Evolutionary conservation across 2,329 filamentous ascomycete genomes (phyloP), one percentile per base, ranked within the genome.

Genomic region (Tolypocladium ovalisporum): DNA sequence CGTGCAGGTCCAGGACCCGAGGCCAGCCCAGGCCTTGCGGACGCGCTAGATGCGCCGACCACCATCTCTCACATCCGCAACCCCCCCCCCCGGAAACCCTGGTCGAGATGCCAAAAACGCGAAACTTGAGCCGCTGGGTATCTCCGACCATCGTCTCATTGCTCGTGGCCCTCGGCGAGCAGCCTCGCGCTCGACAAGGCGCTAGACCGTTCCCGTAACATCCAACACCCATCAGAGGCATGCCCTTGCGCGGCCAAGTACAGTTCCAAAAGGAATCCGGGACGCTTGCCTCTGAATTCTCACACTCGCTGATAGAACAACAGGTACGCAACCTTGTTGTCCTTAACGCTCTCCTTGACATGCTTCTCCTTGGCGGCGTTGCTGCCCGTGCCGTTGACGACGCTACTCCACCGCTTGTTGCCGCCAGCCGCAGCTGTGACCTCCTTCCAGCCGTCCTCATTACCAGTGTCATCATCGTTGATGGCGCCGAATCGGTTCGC

Each of bases 251-350:
- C 29, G 36, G 37, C 24, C 49, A 22, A 35, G 35, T 49, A 22
- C 57, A 51, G 8, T 13, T 35, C 47, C 19, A 8, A 35, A n/a
- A 12, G 47, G 4, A 19, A 22, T 34, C 19, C 10, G 29, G 7
- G 47, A 52, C 19, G 29, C 47, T 22, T 52, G 29, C 19, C 47
- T 22, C 29, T n/a, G 6, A 34, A 19, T 29, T 13, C 54, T 67
- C 63, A 83, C 60, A 94, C 82, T 66, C 84, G 85, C 76, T 97
- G 88, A 72, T 99, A 99, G 75, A 99, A 96, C 68, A 99, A 76
- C 63, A 99, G 84, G 74, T 99, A 99, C 4, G 94, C 94, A 58
- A 97, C 93, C 79, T 96, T 96, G 79, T 93, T 96, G 71, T 97
- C 93, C 73, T 90, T 90, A 68, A 89, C 81, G 63, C 75, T 82